A percentile compares a stretch with the other conserved stretches of the same genome.
Evolutionary conservation across 306 rosid genomes (phyloP).

Genomic region (Hippophae gyantsensis): DNA sequence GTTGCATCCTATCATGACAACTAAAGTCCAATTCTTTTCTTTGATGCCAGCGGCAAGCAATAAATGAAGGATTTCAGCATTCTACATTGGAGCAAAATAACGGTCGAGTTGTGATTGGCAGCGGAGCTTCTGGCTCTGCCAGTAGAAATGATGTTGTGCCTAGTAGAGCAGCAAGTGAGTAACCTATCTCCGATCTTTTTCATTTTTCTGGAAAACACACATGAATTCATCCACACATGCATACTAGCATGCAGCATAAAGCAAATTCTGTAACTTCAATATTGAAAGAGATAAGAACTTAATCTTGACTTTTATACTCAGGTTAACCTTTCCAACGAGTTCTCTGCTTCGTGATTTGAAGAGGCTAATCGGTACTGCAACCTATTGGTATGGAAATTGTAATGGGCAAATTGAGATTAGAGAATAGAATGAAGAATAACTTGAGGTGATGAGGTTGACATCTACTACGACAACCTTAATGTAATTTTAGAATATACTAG

Average conservation of each 20-base stretch:
- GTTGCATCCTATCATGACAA: background rate
- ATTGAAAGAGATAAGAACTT: conserved; percentile 4
- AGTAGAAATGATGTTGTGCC: conserved; percentile 30
- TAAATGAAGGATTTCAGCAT: conserved; percentile 30
- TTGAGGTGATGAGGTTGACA: conserved; percentile 23
- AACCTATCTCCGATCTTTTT: background rate
- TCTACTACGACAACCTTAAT: conserved; percentile 18
- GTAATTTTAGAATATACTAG: conserved; percentile 20
- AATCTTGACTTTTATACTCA: conserved; percentile 18
- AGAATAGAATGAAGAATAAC: conserved; percentile 15
- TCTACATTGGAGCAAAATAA: conserved; percentile 30
- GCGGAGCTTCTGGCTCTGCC: conserved; percentile 30
- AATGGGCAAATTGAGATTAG: conserved; percentile 22
- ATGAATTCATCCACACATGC: background rate
- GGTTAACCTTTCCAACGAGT: conserved; percentile 37
- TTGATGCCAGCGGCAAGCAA: conserved; percentile 38
- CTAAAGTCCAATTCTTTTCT: conserved; percentile 14
- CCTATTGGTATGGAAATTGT: conserved; percentile 27
- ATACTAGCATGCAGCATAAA: background rate
- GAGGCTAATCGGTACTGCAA: conserved; percentile 19
- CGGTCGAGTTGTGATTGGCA: conserved; percentile 30
- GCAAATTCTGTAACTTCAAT: background rate
- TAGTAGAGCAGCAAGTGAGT: conserved; percentile 43
- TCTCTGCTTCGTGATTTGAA: conserved; percentile 13
- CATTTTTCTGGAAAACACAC: background rate